Evolutionary conservation across 768 basidiomycete genomes (phyloP), one percentile per base, ranked within the genome.

Genomic region (Sporobolomyces pararoseus): DNA sequence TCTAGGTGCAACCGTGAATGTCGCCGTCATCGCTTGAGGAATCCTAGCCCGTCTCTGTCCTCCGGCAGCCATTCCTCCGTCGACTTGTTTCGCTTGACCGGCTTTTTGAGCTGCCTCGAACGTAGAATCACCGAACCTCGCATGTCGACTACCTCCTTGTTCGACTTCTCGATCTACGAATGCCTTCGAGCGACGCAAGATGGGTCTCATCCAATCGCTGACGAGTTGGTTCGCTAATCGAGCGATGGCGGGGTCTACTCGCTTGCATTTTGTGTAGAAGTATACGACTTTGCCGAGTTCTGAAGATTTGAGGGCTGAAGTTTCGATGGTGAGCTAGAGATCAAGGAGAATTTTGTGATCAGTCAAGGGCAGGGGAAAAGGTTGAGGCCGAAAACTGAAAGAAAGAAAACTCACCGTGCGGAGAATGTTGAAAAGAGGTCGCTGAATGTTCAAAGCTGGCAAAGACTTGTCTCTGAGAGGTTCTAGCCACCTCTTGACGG

Each of bases 251-350:
- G 89, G 84, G 6, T 88, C 88, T 54, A 92, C 91, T 52, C 91
- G 88, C 79, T 89, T 91, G 83, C 89, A 90, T 78, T 93, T 93
- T 29, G 93, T 95, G 83, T 99, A 99, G 81, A 98, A 98, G 34
- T 95, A 82, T 46, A 98, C 83, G 75, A 98, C 84, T 66, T 88
- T 88, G 21, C 96, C 96, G 6, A 99, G 84, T 0, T 87, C 86
- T 1, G 90, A 90, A 78, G 95, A 91, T 78, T 94, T 95, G 75
- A 99, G 87, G 7, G 90, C 90, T 25, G 86, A 80, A 37, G 87
- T 87, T 80, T 97, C 95, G 77, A 97, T 93, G 76, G 89, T 89
- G 88, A 98, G 91, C 82, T 82, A 14, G 21, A 23, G 69, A 34
- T 42, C 17, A 29, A 5, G 17, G 47, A n/a, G n/a, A n/a, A n/a